Evolutionary conservation across 257 asterid species (phyloP), one percentile per base, ranked within the genome.

Genomic region (Gentiana dahurica): DNA sequence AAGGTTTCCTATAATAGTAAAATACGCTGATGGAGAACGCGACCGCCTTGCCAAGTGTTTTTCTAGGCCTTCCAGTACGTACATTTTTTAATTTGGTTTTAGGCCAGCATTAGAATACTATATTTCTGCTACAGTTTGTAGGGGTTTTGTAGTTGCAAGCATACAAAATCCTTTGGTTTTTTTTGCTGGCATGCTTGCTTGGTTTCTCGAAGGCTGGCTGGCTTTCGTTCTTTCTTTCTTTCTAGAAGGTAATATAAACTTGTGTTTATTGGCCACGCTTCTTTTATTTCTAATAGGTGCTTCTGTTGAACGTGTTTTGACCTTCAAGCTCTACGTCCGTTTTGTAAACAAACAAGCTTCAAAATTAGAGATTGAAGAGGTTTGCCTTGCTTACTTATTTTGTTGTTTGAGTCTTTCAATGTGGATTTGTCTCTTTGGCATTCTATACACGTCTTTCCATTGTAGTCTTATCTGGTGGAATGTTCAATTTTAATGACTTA

Each of bases 301-400:
- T 71, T 55, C 51, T 67, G 78, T 71, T 51, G 65, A 64, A 33
- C 81, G 75, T 49, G 46, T 41, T 41, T 41, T 41, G 46, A 53
- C 60, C 38, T 74, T 74, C 79, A 91, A 87, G 80, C 65, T 91
- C 71, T 91, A 87, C 61, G 95, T 91, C 67, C 81, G 87, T 73
- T 65, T 84, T 71, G 51, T 91, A 81, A 81, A 72, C 69, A 91
- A 63, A 78, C 94, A 83, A 65, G 83, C 92, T 65, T 33, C 70
- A 47, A 77, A 50, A 81, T 12, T 67, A 66, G 98, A 91, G 54
- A 66, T 87, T 75, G 95, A 85, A 73, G 83, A 85, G 67, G 98
- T 91, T 77, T 57, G 87, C 54, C 55, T 49, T 49, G 33, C 6
- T 41, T 24, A 24, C 24, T 24, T 24, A 24, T 24, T 24, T 24